Conservation (phyloP, 768 basidiomycete genomes). For the Boletus speciosus region DNA sequence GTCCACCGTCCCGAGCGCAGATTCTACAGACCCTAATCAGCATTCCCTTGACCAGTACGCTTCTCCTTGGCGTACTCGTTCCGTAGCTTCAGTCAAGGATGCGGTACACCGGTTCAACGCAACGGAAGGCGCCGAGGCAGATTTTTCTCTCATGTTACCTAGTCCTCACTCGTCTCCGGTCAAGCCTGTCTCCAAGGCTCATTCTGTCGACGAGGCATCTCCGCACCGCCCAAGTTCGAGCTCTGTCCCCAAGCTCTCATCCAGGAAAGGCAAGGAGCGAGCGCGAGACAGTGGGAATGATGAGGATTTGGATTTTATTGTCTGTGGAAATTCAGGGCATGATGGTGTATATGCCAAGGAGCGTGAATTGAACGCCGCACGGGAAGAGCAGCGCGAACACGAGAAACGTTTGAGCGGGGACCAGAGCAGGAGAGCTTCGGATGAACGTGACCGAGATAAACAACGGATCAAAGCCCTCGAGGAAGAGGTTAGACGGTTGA, state of each 20-base stretch:
- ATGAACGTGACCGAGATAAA: constrained; percentile 55
- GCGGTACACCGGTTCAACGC: constrained; percentile 47
- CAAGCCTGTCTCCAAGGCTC: constrained; percentile 25
- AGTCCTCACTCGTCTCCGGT: constrained; percentile 38
- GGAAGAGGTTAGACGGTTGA: constrained; percentile 58
- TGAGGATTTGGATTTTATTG: constrained; percentile 26
- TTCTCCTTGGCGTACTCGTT: constrained; percentile 33
- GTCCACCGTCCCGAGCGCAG: constrained; percentile 2
- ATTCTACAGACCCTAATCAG: neutral
- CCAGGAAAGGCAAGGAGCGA: constrained; percentile 47
- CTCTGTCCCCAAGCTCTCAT: constrained; percentile 1
- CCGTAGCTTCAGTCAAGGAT: constrained; percentile 43
- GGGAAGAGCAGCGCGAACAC: constrained; percentile 47
- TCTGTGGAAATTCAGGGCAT: constrained; percentile 43
- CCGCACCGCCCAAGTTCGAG: neutral
- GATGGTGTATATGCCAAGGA: constrained; percentile 57
- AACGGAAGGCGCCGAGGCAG: constrained; percentile 42
- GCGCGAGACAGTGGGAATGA: constrained; percentile 29
- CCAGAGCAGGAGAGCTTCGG: constrained; percentile 24
- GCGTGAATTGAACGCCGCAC: constrained; percentile 55
- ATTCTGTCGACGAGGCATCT: constrained; percentile 17
- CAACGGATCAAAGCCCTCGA: constrained; percentile 62
- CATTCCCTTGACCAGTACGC: constrained; percentile 15
- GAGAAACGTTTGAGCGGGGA: constrained; percentile 40
- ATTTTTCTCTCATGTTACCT: constrained; percentile 51